These are phyloP conservation scores for Heliosperma pusillum DNA, from an alignment of 148 eudicot genomes.

Conservation along the genomic window DNA sequence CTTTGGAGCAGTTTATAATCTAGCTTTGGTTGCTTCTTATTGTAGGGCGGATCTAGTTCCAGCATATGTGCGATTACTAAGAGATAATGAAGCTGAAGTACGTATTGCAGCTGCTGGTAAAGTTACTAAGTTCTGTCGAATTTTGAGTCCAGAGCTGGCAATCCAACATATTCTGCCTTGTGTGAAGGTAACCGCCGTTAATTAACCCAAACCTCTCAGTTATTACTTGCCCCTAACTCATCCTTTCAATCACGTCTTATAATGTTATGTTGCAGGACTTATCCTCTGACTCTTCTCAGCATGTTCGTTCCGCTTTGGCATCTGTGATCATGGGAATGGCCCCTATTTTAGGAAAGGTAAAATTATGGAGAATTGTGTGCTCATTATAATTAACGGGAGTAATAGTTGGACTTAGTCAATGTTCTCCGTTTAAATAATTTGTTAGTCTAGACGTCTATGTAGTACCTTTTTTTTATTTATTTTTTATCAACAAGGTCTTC, in stretches of 20 bases:
- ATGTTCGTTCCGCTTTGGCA: conserved; percentile 98
- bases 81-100: conserved; percentile 99
- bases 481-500: neutral
- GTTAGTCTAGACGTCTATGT: neutral
- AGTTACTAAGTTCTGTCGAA: conserved; percentile 93
- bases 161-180: conserved; percentile 97
- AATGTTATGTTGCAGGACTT: conserved; percentile 54
- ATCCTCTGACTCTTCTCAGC: conserved; percentile 98
- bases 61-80: conserved; percentile 94
- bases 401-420: neutral
- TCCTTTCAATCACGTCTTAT: conserved; percentile 19
- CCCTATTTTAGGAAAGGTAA: conserved; percentile 93
- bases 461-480: too few relatives aligned
- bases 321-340: conserved; percentile 99
- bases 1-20: neutral
- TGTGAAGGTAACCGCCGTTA: conserved; percentile 68
- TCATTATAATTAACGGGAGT: neutral
- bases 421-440: neutral
- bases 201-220: neutral
- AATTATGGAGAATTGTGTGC: neutral
- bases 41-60: conserved; percentile 55
- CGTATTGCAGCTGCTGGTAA: conserved; percentile 99
- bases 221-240: neutral
- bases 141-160: conserved; percentile 86
- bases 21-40: conserved; percentile 1